Evolutionary conservation across 805 yeast species (phyloP).

Genomic region (Groenewaldozyma tartarivorans): DNA sequence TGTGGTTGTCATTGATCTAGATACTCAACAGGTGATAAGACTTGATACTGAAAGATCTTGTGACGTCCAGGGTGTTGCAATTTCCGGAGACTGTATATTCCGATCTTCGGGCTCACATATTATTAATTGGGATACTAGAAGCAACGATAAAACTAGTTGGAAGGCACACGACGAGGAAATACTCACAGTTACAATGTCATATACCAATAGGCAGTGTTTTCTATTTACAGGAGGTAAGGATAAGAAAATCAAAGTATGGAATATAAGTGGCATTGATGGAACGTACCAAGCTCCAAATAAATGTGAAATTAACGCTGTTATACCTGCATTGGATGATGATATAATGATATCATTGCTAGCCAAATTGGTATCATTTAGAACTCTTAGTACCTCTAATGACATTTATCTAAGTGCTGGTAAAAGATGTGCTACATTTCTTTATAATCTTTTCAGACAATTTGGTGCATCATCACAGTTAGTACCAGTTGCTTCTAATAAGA

Average conservation of each 20-base stretch:
- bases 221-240: slow-evolving; percentile 64
- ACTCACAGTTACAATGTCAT: slow-evolving; percentile 45
- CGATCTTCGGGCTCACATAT: slow-evolving; percentile 49
- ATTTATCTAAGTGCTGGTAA: slow-evolving; percentile 68
- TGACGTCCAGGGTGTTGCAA: slow-evolving; percentile 54
- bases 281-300: background rate
- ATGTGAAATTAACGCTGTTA: slow-evolving; percentile 4
- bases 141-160: slow-evolving; percentile 39
- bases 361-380: slow-evolving; percentile 55
- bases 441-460: slow-evolving; percentile 48
- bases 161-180: slow-evolving; percentile 46
- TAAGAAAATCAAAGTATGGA: slow-evolving; percentile 66
- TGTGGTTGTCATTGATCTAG: slow-evolving; percentile 79
- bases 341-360: slow-evolving; percentile 53
- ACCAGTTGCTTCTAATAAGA: slow-evolving; percentile 60
- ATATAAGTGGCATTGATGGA: slow-evolving; percentile 26
- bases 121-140: slow-evolving; percentile 42
- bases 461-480: slow-evolving; percentile 61
- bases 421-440: slow-evolving; percentile 71
- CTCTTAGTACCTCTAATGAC: slow-evolving; percentile 71
- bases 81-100: slow-evolving; percentile 48
- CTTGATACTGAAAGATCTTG: slow-evolving; percentile 28
- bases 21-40: slow-evolving; percentile 58
- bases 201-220: slow-evolving; percentile 23
- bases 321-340: slow-evolving; percentile 40